A percentile compares a stretch with the other conserved stretches of the same genome.
Conservation (phyloP, 2,329 filamentous ascomycete species). For the Beauveria sp. region DNA sequence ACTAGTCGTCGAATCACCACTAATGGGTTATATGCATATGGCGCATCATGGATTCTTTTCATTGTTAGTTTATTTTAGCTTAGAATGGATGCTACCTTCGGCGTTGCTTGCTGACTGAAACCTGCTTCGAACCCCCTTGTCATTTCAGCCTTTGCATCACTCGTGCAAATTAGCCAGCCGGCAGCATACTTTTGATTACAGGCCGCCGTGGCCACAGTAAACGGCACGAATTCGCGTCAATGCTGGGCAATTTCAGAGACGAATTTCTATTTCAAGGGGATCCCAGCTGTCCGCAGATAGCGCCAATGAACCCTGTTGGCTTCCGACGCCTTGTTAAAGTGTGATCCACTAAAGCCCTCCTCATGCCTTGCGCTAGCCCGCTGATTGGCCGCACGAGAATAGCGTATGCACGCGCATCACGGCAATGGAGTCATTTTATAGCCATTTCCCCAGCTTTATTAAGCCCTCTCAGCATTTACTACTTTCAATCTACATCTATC, state of each 20-base stretch:
- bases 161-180: neutral
- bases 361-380: slow-evolving; percentile 26
- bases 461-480: neutral
- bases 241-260: neutral
- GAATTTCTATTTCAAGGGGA: neutral
- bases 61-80: slow-evolving; percentile 1
- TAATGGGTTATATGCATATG: neutral
- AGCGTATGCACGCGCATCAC: neutral
- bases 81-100: neutral
- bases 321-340: neutral
- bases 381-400: slow-evolving; percentile 21
- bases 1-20: slow-evolving; percentile 21
- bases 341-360: slow-evolving; percentile 12
- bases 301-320: neutral
- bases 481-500: neutral
- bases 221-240: neutral
- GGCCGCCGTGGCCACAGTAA: neutral
- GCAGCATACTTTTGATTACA: no score
- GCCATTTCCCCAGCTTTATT: neutral
- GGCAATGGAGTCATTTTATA: slow-evolving; percentile 4
- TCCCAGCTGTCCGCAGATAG: neutral
- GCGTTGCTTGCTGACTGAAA: neutral
- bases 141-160: neutral
- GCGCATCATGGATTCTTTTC: neutral
- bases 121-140: neutral